Conservation (phyloP, 31 red algal species). For the Odonthalia washingtoniensis region DNA sequence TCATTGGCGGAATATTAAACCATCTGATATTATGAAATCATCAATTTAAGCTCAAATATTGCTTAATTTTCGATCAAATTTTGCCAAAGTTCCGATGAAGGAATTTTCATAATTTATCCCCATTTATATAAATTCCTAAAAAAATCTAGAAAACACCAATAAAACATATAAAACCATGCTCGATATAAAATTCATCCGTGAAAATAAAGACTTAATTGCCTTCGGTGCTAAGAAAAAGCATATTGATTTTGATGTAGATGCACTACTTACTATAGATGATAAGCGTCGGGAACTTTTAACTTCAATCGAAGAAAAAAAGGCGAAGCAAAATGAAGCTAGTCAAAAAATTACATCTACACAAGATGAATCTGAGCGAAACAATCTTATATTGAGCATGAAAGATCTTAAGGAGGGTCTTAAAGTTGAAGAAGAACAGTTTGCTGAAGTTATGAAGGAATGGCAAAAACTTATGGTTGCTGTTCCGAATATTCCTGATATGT, state of each 20-base stretch:
- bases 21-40: too few relatives aligned
- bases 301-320: background rate
- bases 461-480: background rate
- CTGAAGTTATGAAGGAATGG: background rate
- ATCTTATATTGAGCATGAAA: background rate
- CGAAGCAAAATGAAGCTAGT: conserved; percentile 4
- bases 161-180: conserved; percentile 10
- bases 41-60: too few relatives aligned
- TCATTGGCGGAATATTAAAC: too few relatives aligned
- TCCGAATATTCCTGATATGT: conserved; percentile 6
- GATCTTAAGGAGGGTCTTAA: background rate
- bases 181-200: conserved; percentile 37
- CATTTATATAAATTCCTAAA: too few relatives aligned
- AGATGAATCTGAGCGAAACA: conserved; percentile 7
- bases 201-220: conserved; percentile 23
- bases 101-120: too few relatives aligned
- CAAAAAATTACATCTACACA: background rate
- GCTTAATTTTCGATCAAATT: too few relatives aligned
- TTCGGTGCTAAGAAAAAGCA: conserved; percentile 4
- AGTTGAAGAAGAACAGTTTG: conserved; percentile 1
- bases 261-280: conserved; percentile 4
- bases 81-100: too few relatives aligned
- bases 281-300: background rate
- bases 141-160: too few relatives aligned
- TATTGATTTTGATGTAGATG: background rate